Base-by-base conservation (phyloP, 2,329 filamentous ascomycete species). In the Venturiaceae sp. region DNA sequence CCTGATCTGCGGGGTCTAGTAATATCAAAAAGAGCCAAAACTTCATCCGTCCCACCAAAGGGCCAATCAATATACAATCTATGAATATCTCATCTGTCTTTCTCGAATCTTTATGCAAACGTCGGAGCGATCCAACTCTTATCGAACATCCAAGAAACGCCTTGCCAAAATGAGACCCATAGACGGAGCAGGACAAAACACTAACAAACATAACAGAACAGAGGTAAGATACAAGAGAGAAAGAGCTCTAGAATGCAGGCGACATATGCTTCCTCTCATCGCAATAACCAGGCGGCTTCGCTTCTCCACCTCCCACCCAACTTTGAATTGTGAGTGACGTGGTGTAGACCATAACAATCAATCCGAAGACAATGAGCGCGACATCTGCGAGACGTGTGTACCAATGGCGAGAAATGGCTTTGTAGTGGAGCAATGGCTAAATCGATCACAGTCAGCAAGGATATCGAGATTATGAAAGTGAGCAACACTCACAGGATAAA, bases 401-500 rank as follows among this genome's bases (percentile, higher is more conserved):
- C 46, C 74, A 78, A 57, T 77, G 88, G 60, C 78, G 84, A 0
- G 92, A 88, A 30, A 95, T 87, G 13, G 84, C 91, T 68, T 81
- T 86, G 74, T 89, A 88, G 69, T 99, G 94, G 56, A 99, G 83
- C 71, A 99, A 79, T 47, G 94, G 92, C 90, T 96, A 65, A n/a
- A n/a, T n/a, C n/a, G n/a, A n/a, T n/a, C n/a, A n/a, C n/a, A n/a
- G n/a, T n/a, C n/a, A n/a, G n/a, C n/a, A n/a, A n/a, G n/a, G n/a
- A n/a, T n/a, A n/a, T n/a, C n/a, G n/a, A n/a, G n/a, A n/a, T n/a
- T n/a, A n/a, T n/a, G n/a, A n/a, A n/a, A n/a, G n/a, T n/a, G n/a
- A n/a, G n/a, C n/a, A n/a, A n/a, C n/a, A 83, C 90, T 81, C 81
- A 96, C 92, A 63, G 94, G 95, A 70, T 99, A 99, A 57, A 99